Conservation (phyloP, 441 rosid genomes). For the Theobroma grandiflorum region DNA sequence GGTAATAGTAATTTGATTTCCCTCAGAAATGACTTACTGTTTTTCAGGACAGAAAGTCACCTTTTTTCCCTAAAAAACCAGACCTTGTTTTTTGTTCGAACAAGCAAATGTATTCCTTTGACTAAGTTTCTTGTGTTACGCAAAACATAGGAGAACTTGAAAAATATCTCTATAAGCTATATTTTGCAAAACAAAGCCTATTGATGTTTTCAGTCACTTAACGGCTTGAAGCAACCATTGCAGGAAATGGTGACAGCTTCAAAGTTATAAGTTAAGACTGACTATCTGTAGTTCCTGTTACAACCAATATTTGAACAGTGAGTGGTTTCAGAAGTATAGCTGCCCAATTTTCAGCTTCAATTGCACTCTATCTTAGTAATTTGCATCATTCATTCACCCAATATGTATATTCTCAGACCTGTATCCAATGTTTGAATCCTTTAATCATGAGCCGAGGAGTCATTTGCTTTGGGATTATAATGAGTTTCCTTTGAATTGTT, state of each 20-base stretch:
- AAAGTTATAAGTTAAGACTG: background rate
- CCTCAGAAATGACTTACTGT: background rate
- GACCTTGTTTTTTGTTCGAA: conserved; percentile 8
- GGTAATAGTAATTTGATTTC: conserved; percentile 1
- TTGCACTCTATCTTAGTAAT: background rate
- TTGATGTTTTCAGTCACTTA: background rate
- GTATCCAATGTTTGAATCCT: conserved; percentile 14
- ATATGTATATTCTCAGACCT: background rate
- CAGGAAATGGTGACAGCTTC: conserved; percentile 5
- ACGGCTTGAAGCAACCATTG: background rate
- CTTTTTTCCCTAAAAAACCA: background rate
- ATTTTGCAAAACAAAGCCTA: background rate
- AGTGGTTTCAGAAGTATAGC: conserved; percentile 14
- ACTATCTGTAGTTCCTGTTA: conserved; percentile 11
- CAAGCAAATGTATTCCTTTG: background rate
- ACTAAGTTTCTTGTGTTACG: background rate
- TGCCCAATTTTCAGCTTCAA: conserved; percentile 9
- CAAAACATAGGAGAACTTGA: background rate
- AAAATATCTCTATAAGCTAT: conserved; percentile 4
- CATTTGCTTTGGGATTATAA: background rate
- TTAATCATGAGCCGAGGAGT: background rate
- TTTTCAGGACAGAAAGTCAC: background rate
- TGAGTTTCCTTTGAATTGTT: background rate
- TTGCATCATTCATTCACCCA: background rate
- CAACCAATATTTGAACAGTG: background rate